These are phyloP conservation scores for Brassica carinata DNA, from an alignment of 345 rosid species.

Conservation along the genomic window DNA sequence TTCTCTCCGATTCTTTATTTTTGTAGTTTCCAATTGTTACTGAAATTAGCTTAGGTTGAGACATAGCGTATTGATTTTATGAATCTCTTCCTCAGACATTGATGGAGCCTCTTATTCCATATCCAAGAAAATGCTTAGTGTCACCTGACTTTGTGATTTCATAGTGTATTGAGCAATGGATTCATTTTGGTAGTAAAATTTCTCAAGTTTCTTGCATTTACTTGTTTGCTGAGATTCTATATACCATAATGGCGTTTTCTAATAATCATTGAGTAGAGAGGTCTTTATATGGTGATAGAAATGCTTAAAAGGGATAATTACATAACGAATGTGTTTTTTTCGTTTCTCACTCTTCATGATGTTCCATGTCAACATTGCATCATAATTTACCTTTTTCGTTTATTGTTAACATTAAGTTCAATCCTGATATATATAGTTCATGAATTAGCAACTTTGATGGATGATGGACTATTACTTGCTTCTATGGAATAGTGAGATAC, in stretches of 20 bases:
- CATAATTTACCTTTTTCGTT: neutral
- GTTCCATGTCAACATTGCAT: constrained; percentile 11
- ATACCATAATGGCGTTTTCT: no score
- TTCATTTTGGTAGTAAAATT: no score
- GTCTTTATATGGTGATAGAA: neutral
- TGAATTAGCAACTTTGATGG: neutral
- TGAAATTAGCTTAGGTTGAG: no score
- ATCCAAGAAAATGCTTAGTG: neutral
- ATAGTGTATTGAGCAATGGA: no score
- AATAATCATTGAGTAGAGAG: no score
- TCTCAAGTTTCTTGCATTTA: no score
- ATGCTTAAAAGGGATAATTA: neutral
- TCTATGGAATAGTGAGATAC: no score
- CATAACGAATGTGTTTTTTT: neutral
- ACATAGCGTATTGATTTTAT: neutral
- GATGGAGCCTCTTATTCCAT: constrained; percentile 8
- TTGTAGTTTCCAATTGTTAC: neutral
- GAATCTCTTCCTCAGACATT: constrained; percentile 3
- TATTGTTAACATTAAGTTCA: neutral
- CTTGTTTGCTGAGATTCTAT: constrained; percentile 23
- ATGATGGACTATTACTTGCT: neutral
- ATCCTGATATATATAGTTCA: neutral
- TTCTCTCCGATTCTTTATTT: neutral
- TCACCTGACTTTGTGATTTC: neutral
- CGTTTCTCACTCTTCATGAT: neutral